Conservation (phyloP, 805 yeast species). For the Helenozyma rhizophorensis region DNA sequence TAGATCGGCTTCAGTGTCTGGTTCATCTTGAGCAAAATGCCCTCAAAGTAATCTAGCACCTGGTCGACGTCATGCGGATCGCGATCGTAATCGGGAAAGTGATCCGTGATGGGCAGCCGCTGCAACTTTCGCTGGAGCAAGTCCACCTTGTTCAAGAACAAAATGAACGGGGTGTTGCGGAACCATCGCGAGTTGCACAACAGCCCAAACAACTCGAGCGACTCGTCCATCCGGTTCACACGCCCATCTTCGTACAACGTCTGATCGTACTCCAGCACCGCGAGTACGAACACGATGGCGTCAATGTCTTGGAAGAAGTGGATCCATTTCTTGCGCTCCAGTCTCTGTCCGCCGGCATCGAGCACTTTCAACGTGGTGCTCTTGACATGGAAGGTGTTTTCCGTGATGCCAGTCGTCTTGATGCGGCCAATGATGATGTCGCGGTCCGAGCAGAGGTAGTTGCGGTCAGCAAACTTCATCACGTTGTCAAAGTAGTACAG, state of each 20-base stretch:
- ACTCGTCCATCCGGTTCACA: constrained; percentile 88
- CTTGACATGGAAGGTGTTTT: constrained; percentile 67
- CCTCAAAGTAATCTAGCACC: constrained; percentile 69
- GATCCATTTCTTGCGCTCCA: constrained; percentile 91
- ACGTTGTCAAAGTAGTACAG: constrained; percentile 75
- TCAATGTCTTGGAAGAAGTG: constrained; percentile 91
- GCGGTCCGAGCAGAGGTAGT: constrained; percentile 67
- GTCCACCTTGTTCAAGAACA: constrained; percentile 88
- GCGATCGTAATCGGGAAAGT: constrained; percentile 78
- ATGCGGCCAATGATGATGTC: constrained; percentile 89
- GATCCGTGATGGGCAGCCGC: constrained; percentile 59
- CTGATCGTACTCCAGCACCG: constrained; percentile 91
- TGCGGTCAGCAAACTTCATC: constrained; percentile 55
- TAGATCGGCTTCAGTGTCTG: constrained; percentile 72
- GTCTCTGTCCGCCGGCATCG: constrained; percentile 96
- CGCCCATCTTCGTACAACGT: constrained; percentile 83
- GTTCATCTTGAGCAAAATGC: constrained; percentile 59
- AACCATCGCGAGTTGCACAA: constrained; percentile 86
- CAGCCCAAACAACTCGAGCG: constrained; percentile 77
- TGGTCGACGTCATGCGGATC: constrained; percentile 56
- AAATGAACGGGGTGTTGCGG: constrained; percentile 75
- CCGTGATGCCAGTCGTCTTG: constrained; percentile 94
- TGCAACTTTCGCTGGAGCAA: constrained; percentile 67
- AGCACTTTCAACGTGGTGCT: constrained; percentile 67
- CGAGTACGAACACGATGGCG: constrained; percentile 81